Conservation (phyloP, 2,329 filamentous ascomycete genomes). For the Ceratocystis colombiana region DNA sequence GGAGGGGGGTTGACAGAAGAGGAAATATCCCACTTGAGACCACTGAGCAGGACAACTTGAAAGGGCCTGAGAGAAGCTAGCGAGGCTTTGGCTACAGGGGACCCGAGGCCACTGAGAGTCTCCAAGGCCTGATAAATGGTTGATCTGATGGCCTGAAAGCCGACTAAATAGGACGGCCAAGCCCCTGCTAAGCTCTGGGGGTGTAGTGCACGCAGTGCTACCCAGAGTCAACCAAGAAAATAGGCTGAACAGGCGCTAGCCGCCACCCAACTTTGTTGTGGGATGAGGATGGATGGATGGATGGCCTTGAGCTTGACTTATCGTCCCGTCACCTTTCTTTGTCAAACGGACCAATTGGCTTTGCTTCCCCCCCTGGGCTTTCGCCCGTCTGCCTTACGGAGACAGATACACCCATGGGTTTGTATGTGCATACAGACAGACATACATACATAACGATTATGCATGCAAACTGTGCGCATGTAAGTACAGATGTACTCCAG, state of each 20-base stretch:
- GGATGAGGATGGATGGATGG: neutral
- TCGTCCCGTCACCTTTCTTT: neutral
- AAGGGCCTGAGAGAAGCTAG: neutral
- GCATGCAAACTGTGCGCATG: neutral
- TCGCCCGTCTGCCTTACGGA: neutral
- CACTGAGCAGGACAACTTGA: neutral
- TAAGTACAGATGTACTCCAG: too few species aligned
- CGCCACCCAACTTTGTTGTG: neutral
- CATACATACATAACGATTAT: neutral
- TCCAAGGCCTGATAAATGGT: neutral
- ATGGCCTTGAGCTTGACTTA: neutral
- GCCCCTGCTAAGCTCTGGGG: neutral
- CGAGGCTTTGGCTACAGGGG: neutral
- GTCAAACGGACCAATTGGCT: neutral
- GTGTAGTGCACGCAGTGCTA: neutral
- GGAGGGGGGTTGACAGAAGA: slow-evolving; percentile 3
- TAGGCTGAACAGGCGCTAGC: slow-evolving; percentile 1
- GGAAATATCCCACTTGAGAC: neutral
- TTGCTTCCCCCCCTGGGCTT: neutral
- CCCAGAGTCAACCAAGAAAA: neutral
- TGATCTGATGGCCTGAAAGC: neutral
- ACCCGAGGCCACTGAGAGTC: neutral
- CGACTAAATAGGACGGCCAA: neutral
- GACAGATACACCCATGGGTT: neutral
- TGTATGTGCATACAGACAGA: neutral